Conservation (phyloP, 75 land plant genomes). For the Ceratopteris richardii region DNA sequence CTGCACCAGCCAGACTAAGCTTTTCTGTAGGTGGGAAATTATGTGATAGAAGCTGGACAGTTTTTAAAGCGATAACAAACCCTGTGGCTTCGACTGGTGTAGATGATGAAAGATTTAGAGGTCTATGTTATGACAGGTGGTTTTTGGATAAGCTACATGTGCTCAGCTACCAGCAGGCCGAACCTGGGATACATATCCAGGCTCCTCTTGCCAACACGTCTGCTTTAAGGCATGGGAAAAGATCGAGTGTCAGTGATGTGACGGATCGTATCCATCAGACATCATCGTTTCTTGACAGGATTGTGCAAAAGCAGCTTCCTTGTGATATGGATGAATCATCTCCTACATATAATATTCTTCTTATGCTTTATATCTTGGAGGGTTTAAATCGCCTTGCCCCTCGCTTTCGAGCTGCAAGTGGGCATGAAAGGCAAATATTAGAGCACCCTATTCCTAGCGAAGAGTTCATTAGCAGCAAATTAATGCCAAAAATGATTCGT, state of each 20-base stretch:
- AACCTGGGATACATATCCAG: background rate
- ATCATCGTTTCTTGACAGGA: slow-evolving; percentile 22
- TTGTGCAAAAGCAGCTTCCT: slow-evolving; percentile 43
- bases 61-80: slow-evolving; percentile 53
- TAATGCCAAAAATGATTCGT: slow-evolving; percentile 13
- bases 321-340: slow-evolving; percentile 56
- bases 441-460: background rate
- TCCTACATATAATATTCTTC: slow-evolving; percentile 51
- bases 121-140: background rate
- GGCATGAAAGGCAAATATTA: background rate
- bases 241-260: too few relatives aligned
- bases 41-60: slow-evolving; percentile 31
- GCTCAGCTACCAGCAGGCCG: slow-evolving; percentile 35
- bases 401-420: slow-evolving; percentile 36
- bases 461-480: slow-evolving; percentile 15
- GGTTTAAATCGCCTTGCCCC: slow-evolving; percentile 46
- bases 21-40: slow-evolving; percentile 41
- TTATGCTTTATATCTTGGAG: slow-evolving; percentile 63
- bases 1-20: slow-evolving; percentile 21
- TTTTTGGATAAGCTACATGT: slow-evolving; percentile 52
- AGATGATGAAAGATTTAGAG: too few relatives aligned
- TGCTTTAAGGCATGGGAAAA: too few relatives aligned
- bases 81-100: background rate
- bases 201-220: background rate
- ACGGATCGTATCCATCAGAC: too few relatives aligned